These are phyloP conservation scores for Glomus cerebriforme DNA, from an alignment of 192 early-diverging fungal species.

Conservation along the genomic window DNA sequence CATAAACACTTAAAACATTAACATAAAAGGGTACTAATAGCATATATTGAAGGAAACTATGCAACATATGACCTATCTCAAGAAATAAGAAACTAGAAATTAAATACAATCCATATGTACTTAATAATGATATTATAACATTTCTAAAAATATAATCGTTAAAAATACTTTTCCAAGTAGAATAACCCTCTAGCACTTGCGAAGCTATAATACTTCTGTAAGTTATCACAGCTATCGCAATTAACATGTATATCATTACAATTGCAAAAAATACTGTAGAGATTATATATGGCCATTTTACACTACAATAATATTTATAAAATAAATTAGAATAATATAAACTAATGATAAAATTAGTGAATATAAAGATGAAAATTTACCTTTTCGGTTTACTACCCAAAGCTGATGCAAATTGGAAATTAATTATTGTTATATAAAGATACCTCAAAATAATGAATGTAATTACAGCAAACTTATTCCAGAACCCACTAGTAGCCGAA, in stretches of 20 bases:
- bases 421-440: slow-evolving; percentile 75
- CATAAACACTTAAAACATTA: slow-evolving; percentile 53
- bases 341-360: too few species aligned
- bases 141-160: slow-evolving; percentile 48
- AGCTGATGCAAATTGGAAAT: slow-evolving; percentile 83
- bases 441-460: slow-evolving; percentile 49
- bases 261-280: slow-evolving; percentile 49
- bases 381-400: slow-evolving; percentile 97
- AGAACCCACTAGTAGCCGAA: slow-evolving; percentile 40
- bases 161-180: slow-evolving; percentile 33
- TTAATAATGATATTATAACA: slow-evolving; percentile 52
- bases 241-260: slow-evolving; percentile 56
- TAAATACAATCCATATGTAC: slow-evolving; percentile 69
- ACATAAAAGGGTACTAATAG: slow-evolving; percentile 68
- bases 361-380: slow-evolving; percentile 29
- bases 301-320: slow-evolving; percentile 35
- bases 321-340: too few species aligned
- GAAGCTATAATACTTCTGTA: slow-evolving; percentile 38
- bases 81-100: slow-evolving; percentile 55
- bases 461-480: slow-evolving; percentile 40
- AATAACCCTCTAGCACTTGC: neutral
- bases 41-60: slow-evolving; percentile 60
- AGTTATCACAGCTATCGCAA: slow-evolving; percentile 52
- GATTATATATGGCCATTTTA: slow-evolving; percentile 54
- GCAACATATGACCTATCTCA: slow-evolving; percentile 72